These are phyloP conservation scores for Bretziella fagacearum DNA, from an alignment of 2,329 filamentous ascomycete species.

Conservation along the genomic window DNA sequence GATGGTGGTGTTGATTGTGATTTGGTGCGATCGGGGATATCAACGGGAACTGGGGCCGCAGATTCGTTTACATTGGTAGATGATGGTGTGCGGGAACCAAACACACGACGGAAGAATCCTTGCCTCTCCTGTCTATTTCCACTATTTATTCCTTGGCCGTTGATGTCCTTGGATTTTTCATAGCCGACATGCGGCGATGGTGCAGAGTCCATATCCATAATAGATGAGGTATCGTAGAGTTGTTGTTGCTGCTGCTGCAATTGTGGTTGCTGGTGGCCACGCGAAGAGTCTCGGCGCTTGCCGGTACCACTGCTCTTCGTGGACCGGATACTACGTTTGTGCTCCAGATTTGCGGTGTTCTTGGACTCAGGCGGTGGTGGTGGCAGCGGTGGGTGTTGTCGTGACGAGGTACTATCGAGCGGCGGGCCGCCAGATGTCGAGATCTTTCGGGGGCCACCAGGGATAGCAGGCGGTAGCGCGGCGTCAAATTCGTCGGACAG, in stretches of 20 bases:
- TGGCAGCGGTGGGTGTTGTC: constrained; percentile 18
- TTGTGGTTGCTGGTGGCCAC: constrained; percentile 16
- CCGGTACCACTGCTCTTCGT: constrained; percentile 25
- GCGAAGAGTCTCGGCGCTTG: constrained; percentile 10
- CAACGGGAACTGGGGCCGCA: constrained; percentile 17
- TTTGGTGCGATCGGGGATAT: constrained; percentile 19
- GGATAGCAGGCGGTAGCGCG: constrained; percentile 72
- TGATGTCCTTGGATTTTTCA: constrained; percentile 38
- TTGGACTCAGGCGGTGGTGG: constrained; percentile 34
- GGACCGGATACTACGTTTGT: constrained; percentile 43
- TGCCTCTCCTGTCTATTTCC: constrained; percentile 47
- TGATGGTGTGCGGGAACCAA: constrained; percentile 50
- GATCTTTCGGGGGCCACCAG: constrained; percentile 51
- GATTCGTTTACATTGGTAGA: constrained; percentile 17
- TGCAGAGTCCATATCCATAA: constrained; percentile 34
- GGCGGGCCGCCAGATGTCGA: constrained; percentile 17
- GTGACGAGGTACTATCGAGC: constrained; percentile 23
- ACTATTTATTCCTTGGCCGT: constrained; percentile 28
- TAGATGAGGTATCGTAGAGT: constrained; percentile 18
- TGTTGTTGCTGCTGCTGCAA: constrained; percentile 16
- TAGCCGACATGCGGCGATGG: constrained; percentile 43
- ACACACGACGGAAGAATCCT: constrained; percentile 87
- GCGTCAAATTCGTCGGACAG: constrained; percentile 50
- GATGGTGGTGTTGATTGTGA: constrained; percentile 30
- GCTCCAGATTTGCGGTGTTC: constrained; percentile 38